Percentiles rank a stretch among this genome's conserved stretches.
phyloP scores from a whole-genome alignment of 345 rosid genomes.

The Hibiscus tridactylites region DNA sequence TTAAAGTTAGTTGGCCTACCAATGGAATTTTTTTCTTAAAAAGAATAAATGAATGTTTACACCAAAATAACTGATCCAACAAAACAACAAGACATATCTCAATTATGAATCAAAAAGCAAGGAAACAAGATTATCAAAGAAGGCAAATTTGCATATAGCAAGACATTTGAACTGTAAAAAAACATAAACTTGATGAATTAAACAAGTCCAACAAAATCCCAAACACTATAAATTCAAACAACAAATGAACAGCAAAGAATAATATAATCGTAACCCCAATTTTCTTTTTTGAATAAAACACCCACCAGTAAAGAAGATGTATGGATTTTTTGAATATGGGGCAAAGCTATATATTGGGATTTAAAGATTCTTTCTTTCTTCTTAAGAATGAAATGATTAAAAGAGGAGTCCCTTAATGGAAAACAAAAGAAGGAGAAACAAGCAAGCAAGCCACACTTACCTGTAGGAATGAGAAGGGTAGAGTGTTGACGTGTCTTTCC shows the following conservation, averaged over 20 bases:
- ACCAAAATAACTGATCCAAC: neutral
- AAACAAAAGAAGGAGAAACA: conserved; percentile 1
- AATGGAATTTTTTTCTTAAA: neutral
- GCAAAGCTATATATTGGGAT: neutral
- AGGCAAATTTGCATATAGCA: neutral
- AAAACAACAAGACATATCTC: neutral
- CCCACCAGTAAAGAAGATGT: conserved; percentile 10
- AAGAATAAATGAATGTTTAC: neutral
- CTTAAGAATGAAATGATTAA: neutral
- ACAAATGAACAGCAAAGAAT: neutral
- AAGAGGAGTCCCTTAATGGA: neutral
- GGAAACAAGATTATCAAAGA: neutral
- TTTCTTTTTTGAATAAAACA: neutral
- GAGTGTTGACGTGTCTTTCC: conserved; percentile 1
- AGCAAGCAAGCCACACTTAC: neutral
- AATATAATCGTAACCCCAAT: neutral
- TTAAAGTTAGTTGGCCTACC: neutral
- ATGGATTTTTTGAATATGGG: neutral
- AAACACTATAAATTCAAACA: neutral
- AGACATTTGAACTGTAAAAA: neutral
- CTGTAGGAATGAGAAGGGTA: neutral
- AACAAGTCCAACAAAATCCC: neutral
- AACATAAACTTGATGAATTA: neutral
- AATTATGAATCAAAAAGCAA: neutral
- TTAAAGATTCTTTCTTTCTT: neutral